These are phyloP conservation scores for Mallotus japonicus DNA, from an alignment of 441 rosid species.

Conservation along the genomic window DNA sequence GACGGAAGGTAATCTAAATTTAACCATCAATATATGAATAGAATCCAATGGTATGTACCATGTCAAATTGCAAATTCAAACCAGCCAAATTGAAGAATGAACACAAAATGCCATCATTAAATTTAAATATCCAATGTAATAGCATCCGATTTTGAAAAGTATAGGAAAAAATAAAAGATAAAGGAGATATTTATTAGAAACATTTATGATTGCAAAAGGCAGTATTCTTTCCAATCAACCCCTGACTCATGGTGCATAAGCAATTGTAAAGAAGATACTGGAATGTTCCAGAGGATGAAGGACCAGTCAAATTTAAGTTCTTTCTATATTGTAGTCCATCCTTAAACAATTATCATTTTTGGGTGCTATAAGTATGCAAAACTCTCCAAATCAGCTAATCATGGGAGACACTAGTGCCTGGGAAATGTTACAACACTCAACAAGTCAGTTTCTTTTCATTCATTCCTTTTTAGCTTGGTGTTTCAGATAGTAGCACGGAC, in stretches of 20 bases:
- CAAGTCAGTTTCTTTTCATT: not conserved
- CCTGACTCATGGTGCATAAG: no score
- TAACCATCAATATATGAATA: not conserved
- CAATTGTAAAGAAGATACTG: not conserved
- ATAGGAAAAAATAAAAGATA: not conserved
- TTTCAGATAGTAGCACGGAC: not conserved
- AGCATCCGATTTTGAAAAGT: not conserved
- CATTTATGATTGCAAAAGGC: not conserved
- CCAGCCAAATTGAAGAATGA: constrained; percentile 1
- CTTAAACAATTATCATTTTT: not conserved
- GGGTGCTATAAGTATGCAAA: not conserved
- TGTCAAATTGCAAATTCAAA: not conserved
- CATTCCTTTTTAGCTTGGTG: not conserved
- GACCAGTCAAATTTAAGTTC: not conserved
- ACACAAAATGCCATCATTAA: not conserved
- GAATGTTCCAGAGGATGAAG: not conserved
- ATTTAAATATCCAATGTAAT: not conserved
- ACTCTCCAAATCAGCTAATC: not conserved
- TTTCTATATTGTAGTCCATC: not conserved
- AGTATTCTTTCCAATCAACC: not conserved
- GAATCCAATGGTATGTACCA: not conserved
- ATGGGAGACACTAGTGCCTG: not conserved
- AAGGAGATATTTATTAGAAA: no score
- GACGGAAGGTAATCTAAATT: not conserved
- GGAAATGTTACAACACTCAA: not conserved